Evolutionary conservation across 164 flowering plant species (phyloP), one percentile per base, ranked within the genome.

Genomic region (Annona squamosa): DNA sequence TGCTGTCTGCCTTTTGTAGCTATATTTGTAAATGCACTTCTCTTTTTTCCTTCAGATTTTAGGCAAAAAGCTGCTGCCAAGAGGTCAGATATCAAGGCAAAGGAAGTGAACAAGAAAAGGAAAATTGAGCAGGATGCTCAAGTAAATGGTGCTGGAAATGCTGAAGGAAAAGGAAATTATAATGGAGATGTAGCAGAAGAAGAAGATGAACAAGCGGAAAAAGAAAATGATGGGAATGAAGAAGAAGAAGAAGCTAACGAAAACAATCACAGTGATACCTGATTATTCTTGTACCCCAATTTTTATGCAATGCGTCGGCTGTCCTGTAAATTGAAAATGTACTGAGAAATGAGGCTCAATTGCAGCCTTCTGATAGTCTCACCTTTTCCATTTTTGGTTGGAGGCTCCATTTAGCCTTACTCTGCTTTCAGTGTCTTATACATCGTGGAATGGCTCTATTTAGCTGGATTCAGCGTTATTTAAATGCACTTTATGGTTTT

Each of bases 21-120:
- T 16, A 52, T 52, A 52, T 52, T 9, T 52, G 59, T 16, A 16
- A 52, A 13, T 52, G 13, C 13, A 10, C 9, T 52, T 10, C 59
- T 45, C 46, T 41, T 65, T 69, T 65, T 72, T 67, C 42, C 43
- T 56, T 74, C 81, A 88, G 91, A 83, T 16, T 88, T 84, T 47
- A 85, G 83, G 80, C 71, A 59, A 72, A 87, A 82, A 72, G 85
- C 80, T 81, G 87, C 87, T 71, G 85, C 80, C 78, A 88, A 87
- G 78, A 87, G 78, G 72, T 83, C 79, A 2, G 86, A 67, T 46
- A 72, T 83, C 2, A 83, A 85, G 80, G 78, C 80, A 67, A 86
- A 76, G 57, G 84, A 74, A 71, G 76, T 65, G 70, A 81, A 73
- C 44, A 87, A 82, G 83, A 88, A 81, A 80, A 84, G 78, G 73